Conservation (phyloP, 495 filamentous ascomycete genomes). For the Lasiosphaeria hispida region DNA sequence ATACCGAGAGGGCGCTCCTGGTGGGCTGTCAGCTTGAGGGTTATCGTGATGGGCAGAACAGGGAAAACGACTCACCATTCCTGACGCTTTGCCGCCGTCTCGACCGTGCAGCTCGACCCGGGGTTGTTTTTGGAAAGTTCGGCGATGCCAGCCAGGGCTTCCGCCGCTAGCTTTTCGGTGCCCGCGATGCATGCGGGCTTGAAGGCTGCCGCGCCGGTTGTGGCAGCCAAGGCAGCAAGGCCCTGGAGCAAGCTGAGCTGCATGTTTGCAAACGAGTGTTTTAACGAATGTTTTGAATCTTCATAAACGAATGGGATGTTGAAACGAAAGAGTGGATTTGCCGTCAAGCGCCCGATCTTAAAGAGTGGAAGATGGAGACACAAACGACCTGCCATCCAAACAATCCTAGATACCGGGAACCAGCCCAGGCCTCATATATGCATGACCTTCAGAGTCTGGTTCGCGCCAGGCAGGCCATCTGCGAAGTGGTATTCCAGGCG, state of each 20-base stretch:
- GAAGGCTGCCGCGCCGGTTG: background rate
- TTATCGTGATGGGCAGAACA: too few relatives aligned
- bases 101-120: background rate
- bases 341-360: too few relatives aligned
- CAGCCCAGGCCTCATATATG: too few relatives aligned
- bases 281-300: too few relatives aligned
- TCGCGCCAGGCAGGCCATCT: too few relatives aligned
- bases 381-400: too few relatives aligned
- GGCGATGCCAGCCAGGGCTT: background rate
- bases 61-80: conserved; percentile 10
- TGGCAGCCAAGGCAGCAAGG: background rate
- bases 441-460: too few relatives aligned
- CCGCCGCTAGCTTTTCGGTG: conserved; percentile 3
- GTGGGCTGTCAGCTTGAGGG: background rate
- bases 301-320: too few relatives aligned
- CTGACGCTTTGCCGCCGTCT: conserved; percentile 3
- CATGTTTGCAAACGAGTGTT: background rate
- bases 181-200: background rate
- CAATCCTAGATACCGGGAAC: too few relatives aligned
- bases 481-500: too few relatives aligned
- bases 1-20: conserved; percentile 44
- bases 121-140: background rate
- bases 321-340: too few relatives aligned
- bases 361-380: too few relatives aligned
- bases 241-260: background rate